phyloP scores from a whole-genome alignment of 2,329 filamentous ascomycete genomes.

The Sporothrix euskadiensis region DNA sequence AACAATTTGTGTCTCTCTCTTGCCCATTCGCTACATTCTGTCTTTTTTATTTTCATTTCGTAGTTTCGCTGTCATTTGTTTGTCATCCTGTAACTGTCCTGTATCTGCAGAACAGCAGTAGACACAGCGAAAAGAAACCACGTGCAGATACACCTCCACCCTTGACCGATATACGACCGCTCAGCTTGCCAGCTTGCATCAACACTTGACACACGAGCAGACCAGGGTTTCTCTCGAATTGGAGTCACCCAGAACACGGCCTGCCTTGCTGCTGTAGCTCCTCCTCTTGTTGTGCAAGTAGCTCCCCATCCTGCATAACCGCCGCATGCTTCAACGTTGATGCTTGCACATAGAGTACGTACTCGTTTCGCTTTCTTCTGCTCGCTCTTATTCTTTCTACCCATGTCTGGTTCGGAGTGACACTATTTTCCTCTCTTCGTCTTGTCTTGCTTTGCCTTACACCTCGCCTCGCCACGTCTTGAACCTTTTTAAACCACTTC shows the following conservation, averaged over 20 bases:
- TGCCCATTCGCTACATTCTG: background rate
- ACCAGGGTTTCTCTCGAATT: background rate
- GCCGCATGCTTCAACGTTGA: background rate
- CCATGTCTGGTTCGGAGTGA: background rate
- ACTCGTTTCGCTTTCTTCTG: background rate
- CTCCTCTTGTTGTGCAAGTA: background rate
- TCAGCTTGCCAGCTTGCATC: background rate
- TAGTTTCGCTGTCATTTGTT: background rate
- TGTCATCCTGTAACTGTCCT: background rate
- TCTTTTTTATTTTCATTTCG: background rate
- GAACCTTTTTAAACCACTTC: background rate
- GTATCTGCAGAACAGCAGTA: background rate
- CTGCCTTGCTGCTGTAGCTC: background rate
- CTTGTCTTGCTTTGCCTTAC: background rate
- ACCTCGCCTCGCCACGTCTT: background rate
- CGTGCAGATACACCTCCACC: background rate
- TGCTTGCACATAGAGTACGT: background rate
- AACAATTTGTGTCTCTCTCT: background rate
- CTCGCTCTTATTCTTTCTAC: background rate
- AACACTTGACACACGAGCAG: slow-evolving; percentile 1
- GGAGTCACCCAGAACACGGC: background rate
- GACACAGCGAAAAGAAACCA: background rate
- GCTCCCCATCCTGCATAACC: background rate
- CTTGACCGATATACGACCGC: background rate
- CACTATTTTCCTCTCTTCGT: background rate